phyloP scores from a whole-genome alignment of 2,329 filamentous ascomycete genomes.

The Paecilomyces formosus region DNA sequence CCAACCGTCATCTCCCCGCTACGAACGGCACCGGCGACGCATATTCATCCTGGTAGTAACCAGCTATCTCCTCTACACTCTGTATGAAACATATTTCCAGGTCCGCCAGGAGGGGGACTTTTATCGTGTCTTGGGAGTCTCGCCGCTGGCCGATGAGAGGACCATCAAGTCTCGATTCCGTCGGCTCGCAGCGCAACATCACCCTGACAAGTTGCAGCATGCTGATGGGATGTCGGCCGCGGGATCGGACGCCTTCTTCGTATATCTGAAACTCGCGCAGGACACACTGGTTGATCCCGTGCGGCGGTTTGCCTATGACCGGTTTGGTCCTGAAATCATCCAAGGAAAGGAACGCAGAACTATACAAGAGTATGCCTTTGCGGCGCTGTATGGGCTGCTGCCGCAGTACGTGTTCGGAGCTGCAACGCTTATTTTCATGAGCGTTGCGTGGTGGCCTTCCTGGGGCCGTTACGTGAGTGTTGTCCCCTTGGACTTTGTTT shows the following conservation, averaged over 20 bases:
- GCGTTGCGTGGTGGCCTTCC: slow-evolving; percentile 33
- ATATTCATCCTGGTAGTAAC: slow-evolving; percentile 79
- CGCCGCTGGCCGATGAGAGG: slow-evolving; percentile 61
- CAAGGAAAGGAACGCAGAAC: slow-evolving; percentile 51
- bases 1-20: slow-evolving; percentile 58
- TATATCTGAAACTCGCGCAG: slow-evolving; percentile 73
- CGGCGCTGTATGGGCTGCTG: slow-evolving; percentile 48
- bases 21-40: slow-evolving; percentile 65
- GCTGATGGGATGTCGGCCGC: slow-evolving; percentile 21
- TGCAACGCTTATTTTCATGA: slow-evolving; percentile 26
- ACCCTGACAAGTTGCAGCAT: slow-evolving; percentile 71
- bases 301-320: slow-evolving; percentile 79
- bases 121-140: slow-evolving; percentile 69
- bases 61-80: slow-evolving; percentile 79
- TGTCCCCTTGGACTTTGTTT: neutral
- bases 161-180: slow-evolving; percentile 81
- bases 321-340: slow-evolving; percentile 69
- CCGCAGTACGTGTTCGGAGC: slow-evolving; percentile 34
- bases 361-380: slow-evolving; percentile 63
- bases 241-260: slow-evolving; percentile 53
- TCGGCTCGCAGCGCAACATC: slow-evolving; percentile 58
- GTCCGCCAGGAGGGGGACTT: slow-evolving; percentile 65
- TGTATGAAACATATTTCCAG: slow-evolving; percentile 84
- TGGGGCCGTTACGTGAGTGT: slow-evolving; percentile 40
- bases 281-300: slow-evolving; percentile 74